Base-by-base conservation (phyloP, 306 rosid genomes). In the Cyclanthera cordifolia region DNA sequence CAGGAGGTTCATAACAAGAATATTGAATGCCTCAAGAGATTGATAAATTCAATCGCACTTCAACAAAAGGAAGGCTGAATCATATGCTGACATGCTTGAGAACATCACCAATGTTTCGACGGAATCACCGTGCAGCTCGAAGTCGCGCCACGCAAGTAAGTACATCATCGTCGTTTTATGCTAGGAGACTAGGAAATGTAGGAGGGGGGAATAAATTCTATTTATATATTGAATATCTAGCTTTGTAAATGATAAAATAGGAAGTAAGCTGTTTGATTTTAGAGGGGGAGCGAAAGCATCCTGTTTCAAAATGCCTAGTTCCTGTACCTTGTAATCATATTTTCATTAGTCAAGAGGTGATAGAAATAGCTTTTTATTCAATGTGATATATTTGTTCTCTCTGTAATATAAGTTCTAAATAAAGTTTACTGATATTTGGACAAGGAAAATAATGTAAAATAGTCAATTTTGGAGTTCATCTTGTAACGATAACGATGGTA, bases 1-100 rank as follows among this genome's bases (percentile, higher is more conserved):
- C 75, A 25, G 75, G 83, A 53, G 76, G 72, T 73, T 82, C 79
- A 23, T 85, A 81, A 73, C 55, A 56, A 71, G 14, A 16, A 8
- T n/a, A 14, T 59, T 52, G 75, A 67, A 74, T 60, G 43, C 58
- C 47, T 50, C 68, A 56, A 46, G 71, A 70, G n/a, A 14, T 53
- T 25, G 69, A 39, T 20, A 64, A 41, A 13, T 1, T 12, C 14
- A 45, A 23, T 8, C 37, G 23, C 5, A 19, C 19, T 13, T n/a
- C 65, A 58, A 13, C 6, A 51, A 23, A 45, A 45, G 53, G 70
- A 41, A 64, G 69, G n/a, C 13, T 10, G 11, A 16, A 16, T 56
- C 32, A 23, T n/a, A n/a, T 56, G 30, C 20, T 2, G 19, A 34
- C 10, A 9, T 2, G 32, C 16, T 30, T 0, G 28, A 4, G 49